phyloP scores from a whole-genome alignment of 2,329 filamentous ascomycete genomes.

The Diaporthe ampelina region DNA sequence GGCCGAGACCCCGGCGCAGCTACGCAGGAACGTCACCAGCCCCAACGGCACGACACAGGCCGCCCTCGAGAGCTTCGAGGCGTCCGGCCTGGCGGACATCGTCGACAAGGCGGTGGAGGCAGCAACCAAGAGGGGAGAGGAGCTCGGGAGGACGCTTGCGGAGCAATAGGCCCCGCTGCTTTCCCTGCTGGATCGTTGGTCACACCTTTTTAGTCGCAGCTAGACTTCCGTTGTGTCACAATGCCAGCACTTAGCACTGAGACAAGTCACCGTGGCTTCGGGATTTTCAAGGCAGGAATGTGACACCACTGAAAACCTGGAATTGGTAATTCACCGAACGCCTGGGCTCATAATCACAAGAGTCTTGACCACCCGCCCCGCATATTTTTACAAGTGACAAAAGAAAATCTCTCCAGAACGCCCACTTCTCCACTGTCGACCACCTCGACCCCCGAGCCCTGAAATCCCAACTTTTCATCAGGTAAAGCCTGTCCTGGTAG shows the following conservation, averaged over 20 bases:
- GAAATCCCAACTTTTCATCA: not conserved
- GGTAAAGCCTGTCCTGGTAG: not conserved
- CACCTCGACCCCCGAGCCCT: not conserved
- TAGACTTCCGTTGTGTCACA: not conserved
- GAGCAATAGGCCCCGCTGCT: not conserved
- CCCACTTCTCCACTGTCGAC: not conserved
- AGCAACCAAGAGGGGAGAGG: constrained; percentile 57
- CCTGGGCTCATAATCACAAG: constrained; percentile 8
- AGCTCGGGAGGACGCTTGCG: constrained; percentile 53
- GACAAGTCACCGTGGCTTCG: not conserved
- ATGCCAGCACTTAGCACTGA: not conserved
- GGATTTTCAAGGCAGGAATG: not conserved
- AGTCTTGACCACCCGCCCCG: not conserved
- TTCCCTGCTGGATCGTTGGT: not conserved
- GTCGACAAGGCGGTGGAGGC: constrained; percentile 63
- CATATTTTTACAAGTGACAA: constrained; percentile 22
- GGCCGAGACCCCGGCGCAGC: constrained; percentile 59
- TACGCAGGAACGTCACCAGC: constrained; percentile 66
- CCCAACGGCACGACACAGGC: constrained; percentile 66
- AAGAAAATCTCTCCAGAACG: not conserved
- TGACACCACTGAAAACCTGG: constrained; percentile 6
- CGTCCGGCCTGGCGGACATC: constrained; percentile 57
- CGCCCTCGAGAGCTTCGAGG: constrained; percentile 63
- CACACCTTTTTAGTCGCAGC: too few species aligned
- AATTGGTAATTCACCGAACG: constrained; percentile 10